Evolutionary conservation across 345 rosid species (phyloP).

Genomic region (Eucalyptus sideroxylon): DNA sequence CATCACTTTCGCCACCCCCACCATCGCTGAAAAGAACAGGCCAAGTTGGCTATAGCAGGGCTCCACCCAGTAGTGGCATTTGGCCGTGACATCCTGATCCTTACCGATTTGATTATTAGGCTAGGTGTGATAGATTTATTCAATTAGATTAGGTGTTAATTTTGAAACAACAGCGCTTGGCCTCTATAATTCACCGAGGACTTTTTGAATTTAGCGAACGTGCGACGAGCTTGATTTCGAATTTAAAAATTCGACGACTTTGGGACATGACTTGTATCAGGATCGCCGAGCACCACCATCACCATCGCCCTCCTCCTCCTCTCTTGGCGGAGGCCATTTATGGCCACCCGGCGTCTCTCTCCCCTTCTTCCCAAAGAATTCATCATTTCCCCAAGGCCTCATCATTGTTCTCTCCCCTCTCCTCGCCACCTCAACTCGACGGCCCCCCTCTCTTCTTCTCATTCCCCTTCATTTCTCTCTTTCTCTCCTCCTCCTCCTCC

Average conservation of each 20-base stretch:
- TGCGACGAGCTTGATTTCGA: not conserved
- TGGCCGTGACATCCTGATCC: not conserved
- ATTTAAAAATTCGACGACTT: not conserved
- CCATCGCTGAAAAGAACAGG: rapidly evolving
- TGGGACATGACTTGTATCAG: not conserved
- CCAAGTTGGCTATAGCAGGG: no score
- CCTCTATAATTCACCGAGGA: not conserved
- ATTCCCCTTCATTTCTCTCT: no score
- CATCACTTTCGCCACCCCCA: no score
- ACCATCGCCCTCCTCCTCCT: not conserved
- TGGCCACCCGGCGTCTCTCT: no score
- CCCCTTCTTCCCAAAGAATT: no score
- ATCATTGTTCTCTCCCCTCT: no score
- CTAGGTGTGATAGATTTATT: not conserved
- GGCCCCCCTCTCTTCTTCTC: no score
- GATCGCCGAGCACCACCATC: not conserved
- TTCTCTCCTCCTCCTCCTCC: no score
- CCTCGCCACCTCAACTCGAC: no score
- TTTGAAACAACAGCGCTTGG: not conserved
- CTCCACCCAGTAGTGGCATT: rapidly evolving
- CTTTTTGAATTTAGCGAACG: not conserved
- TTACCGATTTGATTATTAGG: not conserved
- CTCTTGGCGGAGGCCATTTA: not conserved
- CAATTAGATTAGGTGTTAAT: not conserved
- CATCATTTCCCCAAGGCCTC: no score